Base-by-base conservation (phyloP, 2,329 filamentous ascomycete species). In the Hortaea werneckii region DNA sequence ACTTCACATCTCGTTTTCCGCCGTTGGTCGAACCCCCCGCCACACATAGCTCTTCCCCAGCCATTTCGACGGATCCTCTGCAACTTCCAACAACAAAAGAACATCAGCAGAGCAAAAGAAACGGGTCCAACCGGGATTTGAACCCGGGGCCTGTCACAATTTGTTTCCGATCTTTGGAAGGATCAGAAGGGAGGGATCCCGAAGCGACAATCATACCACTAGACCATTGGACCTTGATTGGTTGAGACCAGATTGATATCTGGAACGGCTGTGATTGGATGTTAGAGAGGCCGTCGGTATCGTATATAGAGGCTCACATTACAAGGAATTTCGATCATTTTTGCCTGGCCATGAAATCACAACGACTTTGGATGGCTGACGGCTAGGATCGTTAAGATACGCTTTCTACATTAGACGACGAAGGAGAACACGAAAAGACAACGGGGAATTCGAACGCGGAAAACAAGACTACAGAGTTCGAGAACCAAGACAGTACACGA, bases 151-250 rank as follows among this genome's bases (percentile, higher is more conserved):
- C 37, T 39, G 37, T 39, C 37, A 39, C 37, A 39, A 35, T 35
- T 12, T 3, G 4, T 10, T 9, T 12, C 9, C 32, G n/a, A 35
- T 9, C n/a, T 39, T 39, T 2, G 2, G 8, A 8, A n/a, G 10
- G 37, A n/a, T 39, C 20, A 20, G 20, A 20, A 20, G 20, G 20
- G 20, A 20, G 20, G 20, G 4, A 20, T 8, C 13, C 37, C 10
- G 37, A 39, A 12, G 10, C 10, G 37, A 46, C 44, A 46, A 46
- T 46, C 44, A 46, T 46, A 46, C 44, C 44, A 46, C 44, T 46
- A 46, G 44, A 46, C 44, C 44, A 46, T 29, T 26, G 27, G 37
- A 30, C 43, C 43, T 5, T 40, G 10, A 3, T 20, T 2, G 20
- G 2, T 20, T 20, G 20, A 20, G 4, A 4, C 20, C 20, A 20